These are phyloP conservation scores for Somion occarium DNA, from an alignment of 1,284 basidiomycete genomes.

Conservation along the genomic window DNA sequence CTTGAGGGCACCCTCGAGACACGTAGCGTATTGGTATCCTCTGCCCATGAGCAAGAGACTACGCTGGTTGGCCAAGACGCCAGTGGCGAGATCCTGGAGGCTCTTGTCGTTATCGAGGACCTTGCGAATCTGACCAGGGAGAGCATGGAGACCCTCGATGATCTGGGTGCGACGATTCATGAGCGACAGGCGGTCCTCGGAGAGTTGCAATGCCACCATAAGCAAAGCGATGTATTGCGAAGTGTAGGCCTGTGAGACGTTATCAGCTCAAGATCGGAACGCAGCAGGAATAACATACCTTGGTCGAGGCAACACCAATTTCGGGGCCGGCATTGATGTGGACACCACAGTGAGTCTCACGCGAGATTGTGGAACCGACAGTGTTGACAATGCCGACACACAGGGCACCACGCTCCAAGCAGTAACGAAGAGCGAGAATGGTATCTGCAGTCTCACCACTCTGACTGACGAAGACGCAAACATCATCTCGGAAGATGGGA, in stretches of 20 bases:
- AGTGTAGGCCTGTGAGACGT: constrained; percentile 77
- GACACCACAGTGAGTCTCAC: constrained; percentile 98
- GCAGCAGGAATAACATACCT: constrained; percentile 45
- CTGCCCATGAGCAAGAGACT: constrained; percentile 96
- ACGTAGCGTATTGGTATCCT: constrained; percentile 98
- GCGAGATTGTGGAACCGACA: constrained; percentile 96
- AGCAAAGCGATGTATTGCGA: constrained; percentile 98
- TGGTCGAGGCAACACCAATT: constrained; percentile 99
- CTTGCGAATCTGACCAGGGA: constrained; percentile 87
- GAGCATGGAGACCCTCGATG: constrained; percentile 88
- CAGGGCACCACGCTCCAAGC: constrained; percentile 93
- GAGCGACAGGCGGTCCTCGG: constrained; percentile 94
- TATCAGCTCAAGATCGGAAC: constrained; percentile 12
- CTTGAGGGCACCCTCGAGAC: constrained; percentile 97
- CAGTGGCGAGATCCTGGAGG: constrained; percentile 81
- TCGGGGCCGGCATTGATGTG: constrained; percentile 99
- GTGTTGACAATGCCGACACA: constrained; percentile 98
- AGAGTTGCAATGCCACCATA: constrained; percentile 98
- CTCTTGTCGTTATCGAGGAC: constrained; percentile 81
- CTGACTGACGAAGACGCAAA: constrained; percentile 96
- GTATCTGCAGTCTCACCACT: constrained; percentile 99
- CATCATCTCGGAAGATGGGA: constrained; percentile 98
- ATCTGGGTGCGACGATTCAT: constrained; percentile 89
- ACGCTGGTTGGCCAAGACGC: constrained; percentile 76
- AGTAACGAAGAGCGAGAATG: constrained; percentile 95